Evolutionary conservation across 257 asterid genomes (phyloP).

Genomic region (Solanum okadae): DNA sequence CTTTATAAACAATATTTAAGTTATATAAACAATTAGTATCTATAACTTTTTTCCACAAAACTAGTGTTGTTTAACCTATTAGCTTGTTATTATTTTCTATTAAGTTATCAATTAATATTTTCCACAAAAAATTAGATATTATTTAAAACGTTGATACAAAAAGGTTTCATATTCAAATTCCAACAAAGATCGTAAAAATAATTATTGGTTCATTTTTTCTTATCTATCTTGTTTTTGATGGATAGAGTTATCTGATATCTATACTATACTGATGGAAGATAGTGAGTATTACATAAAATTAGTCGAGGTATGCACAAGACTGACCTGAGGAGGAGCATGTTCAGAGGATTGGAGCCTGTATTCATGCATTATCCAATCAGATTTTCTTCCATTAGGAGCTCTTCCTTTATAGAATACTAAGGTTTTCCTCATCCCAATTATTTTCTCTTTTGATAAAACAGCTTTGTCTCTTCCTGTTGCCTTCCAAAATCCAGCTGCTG

Average conservation of each 20-base stretch:
- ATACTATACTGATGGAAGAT: background rate
- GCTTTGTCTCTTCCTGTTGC: slow-evolving; percentile 89
- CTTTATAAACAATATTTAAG: background rate
- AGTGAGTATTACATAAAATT: background rate
- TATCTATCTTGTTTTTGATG: background rate
- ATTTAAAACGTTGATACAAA: background rate
- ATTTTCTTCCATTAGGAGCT: slow-evolving; percentile 69
- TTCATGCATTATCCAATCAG: slow-evolving; percentile 90
- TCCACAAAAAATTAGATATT: too few species aligned
- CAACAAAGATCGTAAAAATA: too few species aligned
- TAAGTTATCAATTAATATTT: background rate
- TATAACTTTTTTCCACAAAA: background rate
- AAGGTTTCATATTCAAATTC: background rate
- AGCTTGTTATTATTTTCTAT: background rate
- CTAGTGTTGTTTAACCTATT: background rate
- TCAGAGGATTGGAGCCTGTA: slow-evolving; percentile 71
- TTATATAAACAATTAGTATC: too few species aligned
- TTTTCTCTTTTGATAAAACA: slow-evolving; percentile 49
- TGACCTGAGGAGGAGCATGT: slow-evolving; percentile 66
- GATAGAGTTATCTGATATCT: background rate
- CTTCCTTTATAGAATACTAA: slow-evolving; percentile 73
- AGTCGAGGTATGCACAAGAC: background rate
- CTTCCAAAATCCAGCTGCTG: slow-evolving; percentile 83
- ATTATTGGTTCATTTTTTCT: too few species aligned
- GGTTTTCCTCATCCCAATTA: slow-evolving; percentile 86